A percentile compares a stretch with the other conserved stretches of the same genome.
These are phyloP conservation scores for Jacaranda copaia DNA, from an alignment of 257 asterid genomes.

Conservation along the genomic window DNA sequence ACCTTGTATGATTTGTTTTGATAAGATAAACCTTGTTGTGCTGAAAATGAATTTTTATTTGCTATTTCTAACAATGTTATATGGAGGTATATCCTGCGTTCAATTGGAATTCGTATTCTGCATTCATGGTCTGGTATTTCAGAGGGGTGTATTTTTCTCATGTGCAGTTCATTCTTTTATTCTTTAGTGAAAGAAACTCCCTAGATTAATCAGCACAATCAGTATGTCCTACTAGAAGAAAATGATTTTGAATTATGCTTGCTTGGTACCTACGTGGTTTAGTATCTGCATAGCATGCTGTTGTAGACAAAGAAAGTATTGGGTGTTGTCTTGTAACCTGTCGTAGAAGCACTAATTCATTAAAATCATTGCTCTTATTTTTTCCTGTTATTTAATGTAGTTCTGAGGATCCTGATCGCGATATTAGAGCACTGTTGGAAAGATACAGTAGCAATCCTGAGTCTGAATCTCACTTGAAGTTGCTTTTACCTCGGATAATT, in stretches of 20 bases:
- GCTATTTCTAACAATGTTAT: constrained; percentile 12
- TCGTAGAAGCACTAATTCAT: constrained; percentile 1
- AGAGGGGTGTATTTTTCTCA: not conserved
- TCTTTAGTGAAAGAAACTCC: not conserved
- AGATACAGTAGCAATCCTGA: constrained; percentile 74
- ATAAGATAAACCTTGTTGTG: constrained; percentile 11
- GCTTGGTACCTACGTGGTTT: constrained; percentile 8
- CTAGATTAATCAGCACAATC: not conserved
- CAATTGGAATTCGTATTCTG: constrained; percentile 2
- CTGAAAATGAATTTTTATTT: constrained; percentile 16
- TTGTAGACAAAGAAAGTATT: not conserved
- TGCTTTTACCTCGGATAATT: constrained; percentile 83
- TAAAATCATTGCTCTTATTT: not conserved
- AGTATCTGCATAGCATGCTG: not conserved
- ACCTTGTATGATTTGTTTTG: constrained; percentile 60
- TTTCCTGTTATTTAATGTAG: constrained; percentile 48
- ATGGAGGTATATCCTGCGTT: constrained; percentile 21
- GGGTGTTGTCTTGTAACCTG: not conserved
- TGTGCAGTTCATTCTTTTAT: constrained; percentile 4
- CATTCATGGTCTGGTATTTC: constrained; percentile 18
- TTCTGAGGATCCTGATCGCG: constrained; percentile 82
- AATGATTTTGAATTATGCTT: not conserved
- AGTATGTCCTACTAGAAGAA: constrained; percentile 7
- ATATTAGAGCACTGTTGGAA: constrained; percentile 64
- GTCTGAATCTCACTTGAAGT: constrained; percentile 80